Evolutionary conservation across 495 filamentous ascomycete species (phyloP).

Genomic region (Polyplosphaeria fusca): DNA sequence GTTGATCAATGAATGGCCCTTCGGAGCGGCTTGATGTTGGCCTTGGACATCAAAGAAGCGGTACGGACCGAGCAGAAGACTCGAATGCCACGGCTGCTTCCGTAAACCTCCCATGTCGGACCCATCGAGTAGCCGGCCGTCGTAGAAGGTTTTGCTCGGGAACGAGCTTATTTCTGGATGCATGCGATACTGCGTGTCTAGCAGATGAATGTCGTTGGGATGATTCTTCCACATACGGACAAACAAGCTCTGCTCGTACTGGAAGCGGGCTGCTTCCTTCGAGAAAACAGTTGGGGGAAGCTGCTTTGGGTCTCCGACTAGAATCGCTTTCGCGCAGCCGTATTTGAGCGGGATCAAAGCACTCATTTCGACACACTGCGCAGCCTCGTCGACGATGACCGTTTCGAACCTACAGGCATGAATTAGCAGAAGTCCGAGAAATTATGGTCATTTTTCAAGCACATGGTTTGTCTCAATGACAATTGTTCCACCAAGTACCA

Average conservation of each 20-base stretch:
- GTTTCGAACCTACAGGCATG: no score
- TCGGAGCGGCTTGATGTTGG: constrained; percentile 70
- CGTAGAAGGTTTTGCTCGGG: constrained; percentile 88
- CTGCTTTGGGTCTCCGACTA: constrained; percentile 97
- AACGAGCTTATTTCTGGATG: constrained; percentile 91
- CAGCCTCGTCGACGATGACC: constrained; percentile 96
- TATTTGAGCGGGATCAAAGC: constrained; percentile 97
- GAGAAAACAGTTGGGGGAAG: constrained; percentile 94
- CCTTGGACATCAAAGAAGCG: constrained; percentile 97
- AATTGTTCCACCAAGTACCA: no score
- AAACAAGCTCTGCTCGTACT: constrained; percentile 97
- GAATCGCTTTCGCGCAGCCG: constrained; percentile 91
- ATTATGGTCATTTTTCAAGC: no score
- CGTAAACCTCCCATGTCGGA: constrained; percentile 73
- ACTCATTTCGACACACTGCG: constrained; percentile 95
- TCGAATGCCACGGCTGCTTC: constrained; percentile 78
- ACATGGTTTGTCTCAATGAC: no score
- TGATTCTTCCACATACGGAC: constrained; percentile 95
- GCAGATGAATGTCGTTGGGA: constrained; percentile 82
- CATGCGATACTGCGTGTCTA: constrained; percentile 98
- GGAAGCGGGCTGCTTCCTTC: constrained; percentile 83
- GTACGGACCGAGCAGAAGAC: constrained; percentile 77
- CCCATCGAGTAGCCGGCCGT: constrained; percentile 80
- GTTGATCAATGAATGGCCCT: constrained; percentile 87
- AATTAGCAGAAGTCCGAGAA: no score